A percentile compares a stretch with the other conserved stretches of the same genome.
Evolutionary conservation across 2,329 filamentous ascomycete species (phyloP).

Genomic region (Aureobasidium sp.): DNA sequence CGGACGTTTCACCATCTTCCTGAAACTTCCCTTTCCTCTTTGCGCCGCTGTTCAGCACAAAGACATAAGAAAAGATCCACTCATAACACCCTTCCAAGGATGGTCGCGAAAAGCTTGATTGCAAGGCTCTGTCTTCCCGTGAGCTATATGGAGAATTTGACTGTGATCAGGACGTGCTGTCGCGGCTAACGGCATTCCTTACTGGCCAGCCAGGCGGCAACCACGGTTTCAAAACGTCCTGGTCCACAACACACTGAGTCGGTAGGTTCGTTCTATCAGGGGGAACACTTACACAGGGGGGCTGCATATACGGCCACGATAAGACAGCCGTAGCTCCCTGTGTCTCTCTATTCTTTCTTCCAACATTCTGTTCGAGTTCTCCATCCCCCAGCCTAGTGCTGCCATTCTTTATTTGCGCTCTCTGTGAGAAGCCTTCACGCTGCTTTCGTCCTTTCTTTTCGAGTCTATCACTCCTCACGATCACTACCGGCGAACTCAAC

Average conservation of each 20-base stretch:
- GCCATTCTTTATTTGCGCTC: slow-evolving; percentile 14
- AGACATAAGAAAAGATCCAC: neutral
- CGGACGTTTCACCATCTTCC: slow-evolving; percentile 7
- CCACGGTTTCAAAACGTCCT: slow-evolving; percentile 11
- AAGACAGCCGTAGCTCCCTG: neutral
- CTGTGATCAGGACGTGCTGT: neutral
- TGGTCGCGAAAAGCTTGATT: neutral
- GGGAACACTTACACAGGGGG: slow-evolving; percentile 1
- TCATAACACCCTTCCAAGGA: neutral
- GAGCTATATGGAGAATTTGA: neutral
- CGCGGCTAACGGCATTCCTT: slow-evolving; percentile 6
- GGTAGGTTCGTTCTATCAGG: slow-evolving; percentile 10
- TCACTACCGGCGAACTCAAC: slow-evolving; percentile 40
- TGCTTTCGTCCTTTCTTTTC: slow-evolving; percentile 14
- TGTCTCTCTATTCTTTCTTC: slow-evolving; percentile 2
- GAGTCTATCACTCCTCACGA: slow-evolving; percentile 9
- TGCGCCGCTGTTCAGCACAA: neutral
- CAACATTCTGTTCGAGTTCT: slow-evolving; percentile 9
- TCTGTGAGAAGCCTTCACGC: slow-evolving; percentile 15
- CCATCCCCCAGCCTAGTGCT: slow-evolving; percentile 13
- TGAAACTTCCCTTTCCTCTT: slow-evolving; percentile 3
- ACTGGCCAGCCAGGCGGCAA: slow-evolving; percentile 12
- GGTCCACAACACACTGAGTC: slow-evolving; percentile 9
- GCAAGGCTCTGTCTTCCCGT: neutral
- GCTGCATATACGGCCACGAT: neutral